Percentiles rank a stretch among this genome's conserved stretches.
Conservation (phyloP, 2,329 filamentous ascomycete genomes). For the Ophiocordyceps unilateralis region DNA sequence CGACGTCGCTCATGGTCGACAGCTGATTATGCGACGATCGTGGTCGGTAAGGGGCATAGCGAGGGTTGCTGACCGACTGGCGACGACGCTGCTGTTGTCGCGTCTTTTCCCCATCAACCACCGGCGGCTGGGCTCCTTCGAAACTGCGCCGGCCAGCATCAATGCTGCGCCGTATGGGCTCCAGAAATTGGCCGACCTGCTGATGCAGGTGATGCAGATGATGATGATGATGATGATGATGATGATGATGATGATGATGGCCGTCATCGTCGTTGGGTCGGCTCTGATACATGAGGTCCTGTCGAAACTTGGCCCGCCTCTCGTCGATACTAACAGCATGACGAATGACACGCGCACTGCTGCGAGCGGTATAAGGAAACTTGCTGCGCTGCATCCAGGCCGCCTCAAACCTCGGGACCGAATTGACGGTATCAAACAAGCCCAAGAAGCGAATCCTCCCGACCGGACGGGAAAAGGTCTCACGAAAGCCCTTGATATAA, state of each 20-base stretch:
- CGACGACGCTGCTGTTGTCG: constrained; percentile 1
- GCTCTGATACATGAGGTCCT: constrained; percentile 47
- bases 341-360: constrained; percentile 42
- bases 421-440: constrained; percentile 70
- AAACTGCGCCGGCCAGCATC: neutral
- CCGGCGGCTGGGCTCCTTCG: no score
- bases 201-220: constrained; percentile 8
- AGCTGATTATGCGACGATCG: constrained; percentile 20
- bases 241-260: constrained; percentile 9
- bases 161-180: constrained; percentile 5
- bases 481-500: constrained; percentile 65
- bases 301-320: constrained; percentile 52
- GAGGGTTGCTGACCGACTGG: constrained; percentile 3
- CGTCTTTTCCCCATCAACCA: neutral
- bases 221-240: constrained; percentile 8
- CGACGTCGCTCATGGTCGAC: constrained; percentile 6
- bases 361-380: constrained; percentile 50
- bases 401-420: constrained; percentile 59
- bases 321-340: constrained; percentile 59
- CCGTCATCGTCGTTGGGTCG: constrained; percentile 7
- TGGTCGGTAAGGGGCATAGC: constrained; percentile 23
- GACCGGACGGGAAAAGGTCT: constrained; percentile 65
- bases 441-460: constrained; percentile 60
- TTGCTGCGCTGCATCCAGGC: constrained; percentile 64
- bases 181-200: constrained; percentile 5